A percentile compares a stretch with the other conserved stretches of the same genome.
Evolutionary conservation across 208 protist species (phyloP).

Genomic region (Leishmania lainsoni): DNA sequence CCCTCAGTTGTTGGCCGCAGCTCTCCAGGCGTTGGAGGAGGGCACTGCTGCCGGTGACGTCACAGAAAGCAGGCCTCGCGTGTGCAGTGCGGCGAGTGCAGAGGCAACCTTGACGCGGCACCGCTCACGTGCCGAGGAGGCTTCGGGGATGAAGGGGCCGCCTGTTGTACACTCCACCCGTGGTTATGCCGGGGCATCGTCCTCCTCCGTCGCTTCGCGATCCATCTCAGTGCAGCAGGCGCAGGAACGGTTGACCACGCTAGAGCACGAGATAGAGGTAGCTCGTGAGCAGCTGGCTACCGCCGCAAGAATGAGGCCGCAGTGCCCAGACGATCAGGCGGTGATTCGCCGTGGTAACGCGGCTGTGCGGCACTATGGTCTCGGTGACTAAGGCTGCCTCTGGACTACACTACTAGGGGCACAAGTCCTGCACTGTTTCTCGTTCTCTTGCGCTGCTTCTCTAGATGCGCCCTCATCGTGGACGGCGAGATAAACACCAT

Average conservation of each 20-base stretch:
- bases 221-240: constrained; percentile 15
- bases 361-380: constrained; percentile 78
- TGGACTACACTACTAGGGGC: background rate
- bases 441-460: background rate
- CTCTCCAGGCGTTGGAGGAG: constrained; percentile 20
- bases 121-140: background rate
- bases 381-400: constrained; percentile 20
- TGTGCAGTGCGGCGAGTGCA: background rate
- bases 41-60: background rate
- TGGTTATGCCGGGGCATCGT: background rate
- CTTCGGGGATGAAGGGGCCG: background rate
- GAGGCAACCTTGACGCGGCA: background rate
- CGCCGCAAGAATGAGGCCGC: constrained; percentile 7
- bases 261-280: constrained; percentile 71
- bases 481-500: background rate
- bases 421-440: background rate
- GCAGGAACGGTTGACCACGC: constrained; percentile 25
- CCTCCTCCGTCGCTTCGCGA: background rate
- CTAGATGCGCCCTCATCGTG: background rate
- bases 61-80: background rate
- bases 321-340: constrained; percentile 6
- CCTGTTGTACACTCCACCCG: constrained; percentile 22
- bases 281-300: constrained; percentile 60
- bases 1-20: constrained; percentile 32
- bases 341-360: constrained; percentile 55